Percentiles rank a stretch among this genome's conserved stretches.
Conservation (phyloP, 2,329 filamentous ascomycete species). For the Raffaelea deltoideospora region DNA sequence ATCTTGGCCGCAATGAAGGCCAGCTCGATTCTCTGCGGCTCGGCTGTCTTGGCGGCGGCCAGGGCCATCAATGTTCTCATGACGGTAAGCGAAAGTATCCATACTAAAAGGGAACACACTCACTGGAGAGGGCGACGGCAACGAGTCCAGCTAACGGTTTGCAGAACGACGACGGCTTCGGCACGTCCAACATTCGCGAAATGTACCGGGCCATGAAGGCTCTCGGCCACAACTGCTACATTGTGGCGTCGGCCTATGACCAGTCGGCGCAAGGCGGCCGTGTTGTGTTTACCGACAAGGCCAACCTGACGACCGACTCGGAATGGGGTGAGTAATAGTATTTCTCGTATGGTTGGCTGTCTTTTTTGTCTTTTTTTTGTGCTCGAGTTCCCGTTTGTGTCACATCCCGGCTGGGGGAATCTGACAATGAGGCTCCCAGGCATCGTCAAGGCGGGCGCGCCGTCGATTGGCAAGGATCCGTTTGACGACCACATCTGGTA, state of each 20-base stretch:
- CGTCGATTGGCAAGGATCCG: constrained; percentile 34
- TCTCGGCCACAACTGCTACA: constrained; percentile 42
- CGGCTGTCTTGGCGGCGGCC: background rate
- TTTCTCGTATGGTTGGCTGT: no score
- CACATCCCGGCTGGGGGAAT: no score
- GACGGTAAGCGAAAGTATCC: constrained; percentile 1
- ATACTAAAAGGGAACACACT: no score
- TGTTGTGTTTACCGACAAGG: constrained; percentile 24
- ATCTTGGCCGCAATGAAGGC: no score
- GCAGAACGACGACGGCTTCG: constrained; percentile 24
- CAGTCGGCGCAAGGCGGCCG: constrained; percentile 30
- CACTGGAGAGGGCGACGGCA: background rate
- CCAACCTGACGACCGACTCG: constrained; percentile 23
- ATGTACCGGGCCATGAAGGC: constrained; percentile 29
- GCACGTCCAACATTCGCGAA: constrained; percentile 23
- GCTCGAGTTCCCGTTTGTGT: no score
- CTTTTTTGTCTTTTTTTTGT: no score
- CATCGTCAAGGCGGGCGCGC: constrained; percentile 28
- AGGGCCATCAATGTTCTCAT: constrained; percentile 6
- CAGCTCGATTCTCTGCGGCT: background rate
- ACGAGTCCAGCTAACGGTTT: background rate
- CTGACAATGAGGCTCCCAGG: no score
- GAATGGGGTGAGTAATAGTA: constrained; percentile 18
- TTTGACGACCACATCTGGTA: constrained; percentile 40
- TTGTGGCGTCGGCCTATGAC: constrained; percentile 24